Evolutionary conservation across 1,284 basidiomycete species (phyloP).

Genomic region (Ceratobasidium theobromae): DNA sequence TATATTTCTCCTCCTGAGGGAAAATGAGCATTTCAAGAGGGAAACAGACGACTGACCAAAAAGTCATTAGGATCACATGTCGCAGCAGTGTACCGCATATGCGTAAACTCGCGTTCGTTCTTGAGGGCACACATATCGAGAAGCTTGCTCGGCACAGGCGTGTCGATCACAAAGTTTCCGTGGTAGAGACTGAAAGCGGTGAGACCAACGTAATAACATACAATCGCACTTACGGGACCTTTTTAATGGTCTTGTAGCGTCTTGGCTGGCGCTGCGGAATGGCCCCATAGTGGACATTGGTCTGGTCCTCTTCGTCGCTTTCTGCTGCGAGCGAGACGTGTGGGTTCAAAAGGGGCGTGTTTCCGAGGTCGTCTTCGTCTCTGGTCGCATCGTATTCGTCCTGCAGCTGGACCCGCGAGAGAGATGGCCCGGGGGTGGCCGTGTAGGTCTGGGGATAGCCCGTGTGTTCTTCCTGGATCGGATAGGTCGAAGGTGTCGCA

Average conservation of each 20-base stretch:
- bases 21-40: not conserved
- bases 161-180: slow-evolving; percentile 88
- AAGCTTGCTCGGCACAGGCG: slow-evolving; percentile 81
- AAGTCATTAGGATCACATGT: slow-evolving; percentile 94
- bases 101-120: slow-evolving; percentile 86
- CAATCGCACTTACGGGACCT: slow-evolving; percentile 61
- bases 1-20: slow-evolving; percentile 63
- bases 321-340: not conserved
- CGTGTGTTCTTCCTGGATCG: slow-evolving; percentile 22
- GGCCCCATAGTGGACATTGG: slow-evolving; percentile 64
- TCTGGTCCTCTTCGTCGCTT: slow-evolving; percentile 40
- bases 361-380: slow-evolving; percentile 22
- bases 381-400: slow-evolving; percentile 25
- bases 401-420: slow-evolving; percentile 3
- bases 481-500: not conserved
- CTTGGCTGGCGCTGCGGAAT: slow-evolving; percentile 85
- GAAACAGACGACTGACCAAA: slow-evolving; percentile 44
- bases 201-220: slow-evolving; percentile 2
- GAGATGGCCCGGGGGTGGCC: slow-evolving; percentile 1
- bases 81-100: slow-evolving; percentile 92
- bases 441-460: slow-evolving; percentile 1
- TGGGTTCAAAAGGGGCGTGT: slow-evolving; percentile 15
- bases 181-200: slow-evolving; percentile 65
- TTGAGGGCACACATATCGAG: slow-evolving; percentile 74
- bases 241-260: slow-evolving; percentile 88